Conservation (phyloP, 371 early-diverging fungal genomes). For the Gilbertella persicaria region DNA sequence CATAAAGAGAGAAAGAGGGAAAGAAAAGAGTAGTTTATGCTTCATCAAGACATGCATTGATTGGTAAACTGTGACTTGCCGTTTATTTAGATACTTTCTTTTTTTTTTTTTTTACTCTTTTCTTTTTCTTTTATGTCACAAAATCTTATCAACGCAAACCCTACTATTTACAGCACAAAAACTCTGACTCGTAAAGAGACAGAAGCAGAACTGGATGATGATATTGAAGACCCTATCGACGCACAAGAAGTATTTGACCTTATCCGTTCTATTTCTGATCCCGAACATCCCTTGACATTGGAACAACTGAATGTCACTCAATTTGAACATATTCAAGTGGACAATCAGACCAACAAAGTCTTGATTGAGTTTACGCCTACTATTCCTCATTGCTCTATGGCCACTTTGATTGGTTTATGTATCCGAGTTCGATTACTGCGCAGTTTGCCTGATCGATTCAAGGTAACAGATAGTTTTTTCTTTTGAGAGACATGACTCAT, state of each 20-base stretch:
- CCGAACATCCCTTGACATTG: constrained; percentile 97
- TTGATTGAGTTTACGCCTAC: constrained; percentile 94
- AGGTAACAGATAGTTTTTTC: constrained; percentile 45
- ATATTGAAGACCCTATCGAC: constrained; percentile 76
- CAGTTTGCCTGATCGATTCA: constrained; percentile 87
- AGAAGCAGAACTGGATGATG: constrained; percentile 69
- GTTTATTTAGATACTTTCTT: too few relatives aligned
- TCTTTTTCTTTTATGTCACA: constrained; percentile 32
- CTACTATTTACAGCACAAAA: constrained; percentile 72
- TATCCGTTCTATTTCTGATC: constrained; percentile 97
- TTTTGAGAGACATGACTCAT: background rate
- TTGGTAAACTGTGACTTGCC: too few relatives aligned
- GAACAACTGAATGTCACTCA: constrained; percentile 96
- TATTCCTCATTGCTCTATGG: constrained; percentile 99
- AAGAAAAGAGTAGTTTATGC: too few relatives aligned
- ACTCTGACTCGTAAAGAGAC: constrained; percentile 53
- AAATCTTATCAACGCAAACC: constrained; percentile 79
- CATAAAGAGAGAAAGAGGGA: too few relatives aligned
- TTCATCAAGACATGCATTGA: too few relatives aligned
- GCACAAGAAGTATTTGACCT: constrained; percentile 91
- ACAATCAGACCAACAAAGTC: constrained; percentile 66
- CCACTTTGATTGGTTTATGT: constrained; percentile 98
- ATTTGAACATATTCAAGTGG: constrained; percentile 80
- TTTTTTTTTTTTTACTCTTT: constrained; percentile 1
- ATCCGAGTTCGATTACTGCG: constrained; percentile 92